Conservation (phyloP, 1,284 basidiomycete genomes). For the Ustilago cynodontis region DNA sequence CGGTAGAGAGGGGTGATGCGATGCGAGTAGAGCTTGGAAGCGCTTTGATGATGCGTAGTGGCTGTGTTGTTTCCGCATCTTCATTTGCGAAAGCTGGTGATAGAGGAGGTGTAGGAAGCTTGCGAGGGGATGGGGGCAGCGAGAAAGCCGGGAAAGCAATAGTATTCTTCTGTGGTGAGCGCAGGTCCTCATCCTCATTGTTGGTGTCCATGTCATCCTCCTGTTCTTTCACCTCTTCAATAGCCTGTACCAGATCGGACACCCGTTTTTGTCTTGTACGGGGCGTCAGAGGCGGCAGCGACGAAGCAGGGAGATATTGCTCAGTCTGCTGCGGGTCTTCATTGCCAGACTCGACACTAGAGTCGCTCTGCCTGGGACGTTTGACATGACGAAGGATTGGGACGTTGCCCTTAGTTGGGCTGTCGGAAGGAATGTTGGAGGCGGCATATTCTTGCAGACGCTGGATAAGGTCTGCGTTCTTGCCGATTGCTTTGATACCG, state of each 20-base stretch:
- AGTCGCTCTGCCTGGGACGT: constrained; percentile 39
- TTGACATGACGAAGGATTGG: constrained; percentile 46
- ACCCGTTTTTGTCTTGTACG: constrained; percentile 37
- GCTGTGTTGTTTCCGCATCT: constrained; percentile 22
- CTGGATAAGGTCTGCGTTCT: constrained; percentile 50
- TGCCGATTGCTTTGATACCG: constrained; percentile 55
- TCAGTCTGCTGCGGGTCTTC: constrained; percentile 17
- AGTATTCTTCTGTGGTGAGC: constrained; percentile 27
- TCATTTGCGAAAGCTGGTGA: neutral
- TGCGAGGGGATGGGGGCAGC: constrained; percentile 5
- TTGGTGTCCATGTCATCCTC: constrained; percentile 32
- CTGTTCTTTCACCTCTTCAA: constrained; percentile 39
- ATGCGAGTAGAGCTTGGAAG: constrained; percentile 36
- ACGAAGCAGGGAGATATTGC: neutral
- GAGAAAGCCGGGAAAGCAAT: constrained; percentile 19
- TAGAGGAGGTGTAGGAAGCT: constrained; percentile 13
- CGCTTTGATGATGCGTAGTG: constrained; percentile 55
- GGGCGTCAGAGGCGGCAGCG: constrained; percentile 34
- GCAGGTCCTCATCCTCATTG: constrained; percentile 22
- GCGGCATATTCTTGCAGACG: constrained; percentile 49
- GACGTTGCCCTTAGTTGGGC: constrained; percentile 50
- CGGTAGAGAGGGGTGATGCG: constrained; percentile 36
- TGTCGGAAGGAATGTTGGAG: constrained; percentile 38
- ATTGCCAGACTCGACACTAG: constrained; percentile 26
- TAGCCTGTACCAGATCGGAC: constrained; percentile 44